Evolutionary conservation across 108 stramenopile genomes (phyloP), one percentile per base, ranked within the genome.

Genomic region (Skeletonema menzelii): DNA sequence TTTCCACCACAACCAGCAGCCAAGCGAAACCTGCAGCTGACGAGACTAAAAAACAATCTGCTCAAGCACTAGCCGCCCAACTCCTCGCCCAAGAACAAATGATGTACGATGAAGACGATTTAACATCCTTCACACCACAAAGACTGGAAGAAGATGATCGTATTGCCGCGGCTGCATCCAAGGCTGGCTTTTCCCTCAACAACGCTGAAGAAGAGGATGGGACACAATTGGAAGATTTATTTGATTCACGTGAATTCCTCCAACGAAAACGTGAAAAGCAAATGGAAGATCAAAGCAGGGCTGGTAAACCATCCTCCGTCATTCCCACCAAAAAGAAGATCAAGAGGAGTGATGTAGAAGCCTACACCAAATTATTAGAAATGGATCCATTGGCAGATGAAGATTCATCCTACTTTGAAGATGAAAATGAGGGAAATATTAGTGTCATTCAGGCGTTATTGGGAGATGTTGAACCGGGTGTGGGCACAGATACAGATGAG

Each of bases 331-430:
- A 76, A 66, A 71, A 66, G 8, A 93, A 88, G 64, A 90, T 91
- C 24, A 84, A 88, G 44, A 75, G 93, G 19, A 79, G 65, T 24
- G 93, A 94, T 69, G 70, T 68, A 34, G 56, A 72, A 40, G 92
- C 92, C 4, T 80, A 72, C 42, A 76, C 67, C 37, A 37, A 87
- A 70, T 71, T 93, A 7, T 61, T 93, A 42, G 91, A 93, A 66
- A 77, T 85, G 70, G 81, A 93, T 60, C 92, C 92, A 10, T 87
- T 84, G 59, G 92, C 90, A 15, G 92, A 95, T 80, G 89, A 88
- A 8, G 92, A 93, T 66, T 86, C 82, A 20, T 77, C 88, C 1
- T 89, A 88, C 56, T 93, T 96, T 80, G 86, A 91, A 67, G 89
- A 92, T 75, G 87, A 92, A 68, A 91, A 87, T 27, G 88, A 42